Percentiles rank a stretch among this genome's conserved stretches.
Evolutionary conservation across 2,329 filamentous ascomycete genomes (phyloP).

Genomic region (Aureobasidium musti): DNA sequence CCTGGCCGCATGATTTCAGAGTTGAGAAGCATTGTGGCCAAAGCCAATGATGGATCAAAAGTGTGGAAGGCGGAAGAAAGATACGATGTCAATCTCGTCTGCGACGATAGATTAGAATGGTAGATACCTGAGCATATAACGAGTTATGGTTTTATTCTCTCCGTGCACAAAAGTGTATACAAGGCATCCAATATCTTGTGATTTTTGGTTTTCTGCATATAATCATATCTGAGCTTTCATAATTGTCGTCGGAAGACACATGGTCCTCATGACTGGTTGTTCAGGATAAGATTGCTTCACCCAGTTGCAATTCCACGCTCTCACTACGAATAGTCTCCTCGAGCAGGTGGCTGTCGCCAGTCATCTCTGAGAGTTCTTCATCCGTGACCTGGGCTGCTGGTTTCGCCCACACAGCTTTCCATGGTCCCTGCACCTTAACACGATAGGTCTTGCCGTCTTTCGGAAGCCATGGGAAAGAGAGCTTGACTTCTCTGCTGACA

Average conservation of each 20-base stretch:
- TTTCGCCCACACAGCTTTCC: slow-evolving; percentile 43
- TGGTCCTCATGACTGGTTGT: not conserved
- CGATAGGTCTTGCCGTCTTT: slow-evolving; percentile 43
- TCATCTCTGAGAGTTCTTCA: slow-evolving; percentile 33
- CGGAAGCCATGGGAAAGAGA: slow-evolving; percentile 45
- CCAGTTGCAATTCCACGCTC: not conserved
- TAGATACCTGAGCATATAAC: slow-evolving; percentile 1
- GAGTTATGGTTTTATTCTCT: not conserved
- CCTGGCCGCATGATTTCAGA: slow-evolving; percentile 29
- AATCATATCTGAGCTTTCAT: not conserved
- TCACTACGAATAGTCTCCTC: not conserved
- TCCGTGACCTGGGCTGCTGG: slow-evolving; percentile 30
- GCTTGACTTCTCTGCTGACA: slow-evolving; percentile 42
- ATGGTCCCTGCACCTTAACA: slow-evolving; percentile 41
- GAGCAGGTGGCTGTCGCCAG: slow-evolving; percentile 21
- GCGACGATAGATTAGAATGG: slow-evolving; percentile 30
- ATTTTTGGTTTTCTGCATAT: not conserved
- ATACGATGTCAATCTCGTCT: slow-evolving; percentile 28
- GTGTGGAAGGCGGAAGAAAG: slow-evolving; percentile 28
- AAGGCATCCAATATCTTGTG: too few relatives aligned
- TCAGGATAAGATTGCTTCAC: not conserved
- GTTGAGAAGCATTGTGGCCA: slow-evolving; percentile 23
- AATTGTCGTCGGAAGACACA: not conserved
- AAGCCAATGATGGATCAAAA: slow-evolving; percentile 20
- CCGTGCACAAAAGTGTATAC: too few relatives aligned